Conservation (phyloP, 2,329 filamentous ascomycete genomes). For the Neodidymelliopsis sp. region DNA sequence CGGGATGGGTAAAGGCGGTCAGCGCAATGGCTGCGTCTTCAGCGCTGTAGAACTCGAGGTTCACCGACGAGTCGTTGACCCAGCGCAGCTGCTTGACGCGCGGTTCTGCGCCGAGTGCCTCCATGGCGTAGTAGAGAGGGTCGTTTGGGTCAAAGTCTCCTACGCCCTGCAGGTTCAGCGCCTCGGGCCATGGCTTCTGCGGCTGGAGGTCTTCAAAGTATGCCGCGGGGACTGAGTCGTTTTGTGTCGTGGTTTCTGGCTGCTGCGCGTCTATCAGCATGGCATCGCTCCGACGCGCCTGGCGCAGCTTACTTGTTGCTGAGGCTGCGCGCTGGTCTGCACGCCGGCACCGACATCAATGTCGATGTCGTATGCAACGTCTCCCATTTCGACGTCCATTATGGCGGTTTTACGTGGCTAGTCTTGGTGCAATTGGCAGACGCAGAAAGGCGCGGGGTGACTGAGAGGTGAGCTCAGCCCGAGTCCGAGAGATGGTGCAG, state of each 20-base stretch:
- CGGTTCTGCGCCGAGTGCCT: slow-evolving; percentile 68
- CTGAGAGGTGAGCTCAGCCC: slow-evolving; percentile 7
- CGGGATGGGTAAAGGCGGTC: slow-evolving; percentile 59
- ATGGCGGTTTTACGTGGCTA: slow-evolving; percentile 21
- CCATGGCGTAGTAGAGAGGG: slow-evolving; percentile 75
- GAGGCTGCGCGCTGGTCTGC: slow-evolving; percentile 30
- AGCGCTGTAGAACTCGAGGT: slow-evolving; percentile 74
- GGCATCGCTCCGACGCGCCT: slow-evolving; percentile 7
- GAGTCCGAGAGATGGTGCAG: slow-evolving; percentile 6
- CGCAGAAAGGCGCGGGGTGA: slow-evolving; percentile 26
- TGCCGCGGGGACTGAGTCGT: slow-evolving; percentile 38
- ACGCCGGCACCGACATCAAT: slow-evolving; percentile 39
- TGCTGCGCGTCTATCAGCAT: slow-evolving; percentile 7
- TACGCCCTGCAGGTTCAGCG: slow-evolving; percentile 85
- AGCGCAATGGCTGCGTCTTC: slow-evolving; percentile 64
- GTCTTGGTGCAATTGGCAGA: slow-evolving; percentile 9
- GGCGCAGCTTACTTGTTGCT: slow-evolving; percentile 27
- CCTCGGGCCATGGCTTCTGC: slow-evolving; percentile 58
- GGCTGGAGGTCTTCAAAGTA: slow-evolving; percentile 44
- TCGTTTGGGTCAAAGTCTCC: slow-evolving; percentile 82
- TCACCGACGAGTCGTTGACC: slow-evolving; percentile 93
- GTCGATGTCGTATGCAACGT: slow-evolving; percentile 48
- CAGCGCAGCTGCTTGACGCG: slow-evolving; percentile 74
- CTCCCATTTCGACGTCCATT: slow-evolving; percentile 47
- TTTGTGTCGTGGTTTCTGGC: slow-evolving; percentile 20